Evolutionary conservation across 2,329 filamentous ascomycete genomes (phyloP).

Genomic region (Cryphonectria naterciae): DNA sequence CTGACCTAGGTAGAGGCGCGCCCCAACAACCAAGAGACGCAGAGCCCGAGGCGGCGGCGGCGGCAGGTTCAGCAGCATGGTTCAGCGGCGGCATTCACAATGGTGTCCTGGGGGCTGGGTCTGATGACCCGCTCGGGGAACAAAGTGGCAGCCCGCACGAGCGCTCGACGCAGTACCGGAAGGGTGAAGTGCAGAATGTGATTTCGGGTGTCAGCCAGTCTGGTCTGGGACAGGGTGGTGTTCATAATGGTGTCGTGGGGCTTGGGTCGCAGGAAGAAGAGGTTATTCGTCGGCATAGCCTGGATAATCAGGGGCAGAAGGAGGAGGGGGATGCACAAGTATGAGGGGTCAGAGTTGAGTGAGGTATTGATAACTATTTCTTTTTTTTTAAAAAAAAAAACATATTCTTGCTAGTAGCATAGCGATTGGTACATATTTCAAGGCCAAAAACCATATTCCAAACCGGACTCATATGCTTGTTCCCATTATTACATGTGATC

Average conservation of each 20-base stretch:
- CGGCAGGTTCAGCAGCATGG: neutral
- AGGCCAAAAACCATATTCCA: neutral
- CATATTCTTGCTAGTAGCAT: neutral
- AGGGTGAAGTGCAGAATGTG: neutral
- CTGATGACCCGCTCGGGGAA: neutral
- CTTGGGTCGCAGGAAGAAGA: constrained; percentile 12
- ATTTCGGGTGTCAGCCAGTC: constrained; percentile 11
- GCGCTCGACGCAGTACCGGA: constrained; percentile 8
- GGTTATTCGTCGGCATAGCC: neutral
- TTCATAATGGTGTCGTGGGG: constrained; percentile 13
- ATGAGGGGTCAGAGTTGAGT: neutral
- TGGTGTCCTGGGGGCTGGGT: constrained; percentile 3
- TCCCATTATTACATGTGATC: neutral
- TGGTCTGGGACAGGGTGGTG: constrained; percentile 11
- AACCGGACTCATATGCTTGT: neutral
- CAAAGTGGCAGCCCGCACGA: constrained; percentile 6
- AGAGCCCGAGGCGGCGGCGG: neutral
- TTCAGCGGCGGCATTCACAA: constrained; percentile 11
- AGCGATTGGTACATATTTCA: neutral
- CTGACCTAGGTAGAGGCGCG: neutral
- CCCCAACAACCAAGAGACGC: neutral
- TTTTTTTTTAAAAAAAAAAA: no score
- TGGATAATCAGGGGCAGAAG: neutral
- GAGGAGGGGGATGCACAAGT: neutral
- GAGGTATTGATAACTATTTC: neutral